Evolutionary conservation across 2,329 filamentous ascomycete genomes (phyloP).

Genomic region (Penicillium sp.): DNA sequence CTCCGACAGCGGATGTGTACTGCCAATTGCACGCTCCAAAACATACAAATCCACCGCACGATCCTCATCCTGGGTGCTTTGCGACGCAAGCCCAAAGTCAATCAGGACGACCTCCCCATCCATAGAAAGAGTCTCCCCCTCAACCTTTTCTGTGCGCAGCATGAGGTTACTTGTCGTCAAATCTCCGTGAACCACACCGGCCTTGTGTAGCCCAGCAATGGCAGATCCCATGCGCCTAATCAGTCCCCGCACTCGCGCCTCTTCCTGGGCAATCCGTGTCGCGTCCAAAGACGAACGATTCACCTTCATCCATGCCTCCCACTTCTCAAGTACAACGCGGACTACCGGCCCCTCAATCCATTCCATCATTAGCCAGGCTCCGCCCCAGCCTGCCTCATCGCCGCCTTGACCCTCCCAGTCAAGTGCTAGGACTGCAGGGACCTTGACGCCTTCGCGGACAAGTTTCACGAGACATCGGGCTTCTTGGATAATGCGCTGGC

Average conservation of each 20-base stretch:
- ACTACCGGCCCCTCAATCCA: conserved; percentile 77
- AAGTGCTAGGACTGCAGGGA: conserved; percentile 75
- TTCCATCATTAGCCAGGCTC: conserved; percentile 78
- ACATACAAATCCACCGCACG: conserved; percentile 95
- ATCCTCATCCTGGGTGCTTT: conserved; percentile 83
- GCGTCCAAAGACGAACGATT: conserved; percentile 32
- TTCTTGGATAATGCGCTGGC: conserved; percentile 83
- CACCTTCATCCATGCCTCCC: conserved; percentile 56
- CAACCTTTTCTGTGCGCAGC: conserved; percentile 52
- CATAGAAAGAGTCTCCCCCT: conserved; percentile 27
- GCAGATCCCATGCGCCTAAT: conserved; percentile 70
- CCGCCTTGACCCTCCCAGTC: conserved; percentile 63
- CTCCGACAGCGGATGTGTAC: conserved; percentile 87
- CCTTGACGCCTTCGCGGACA: conserved; percentile 72
- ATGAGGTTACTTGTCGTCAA: conserved; percentile 98
- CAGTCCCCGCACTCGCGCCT: conserved; percentile 58
- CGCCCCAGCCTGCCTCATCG: conserved; percentile 55
- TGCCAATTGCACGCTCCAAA: conserved; percentile 88
- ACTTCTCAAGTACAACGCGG: conserved; percentile 67
- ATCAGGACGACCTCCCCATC: conserved; percentile 83
- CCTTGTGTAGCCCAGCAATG: conserved; percentile 74
- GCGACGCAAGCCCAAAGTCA: conserved; percentile 87
- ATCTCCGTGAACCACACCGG: conserved; percentile 92
- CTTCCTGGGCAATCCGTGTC: conserved; percentile 40
- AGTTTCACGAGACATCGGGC: conserved; percentile 81